Evolutionary conservation across 2,329 filamentous ascomycete species (phyloP), one percentile per base, ranked within the genome.

Genomic region (Madurella fahalii): DNA sequence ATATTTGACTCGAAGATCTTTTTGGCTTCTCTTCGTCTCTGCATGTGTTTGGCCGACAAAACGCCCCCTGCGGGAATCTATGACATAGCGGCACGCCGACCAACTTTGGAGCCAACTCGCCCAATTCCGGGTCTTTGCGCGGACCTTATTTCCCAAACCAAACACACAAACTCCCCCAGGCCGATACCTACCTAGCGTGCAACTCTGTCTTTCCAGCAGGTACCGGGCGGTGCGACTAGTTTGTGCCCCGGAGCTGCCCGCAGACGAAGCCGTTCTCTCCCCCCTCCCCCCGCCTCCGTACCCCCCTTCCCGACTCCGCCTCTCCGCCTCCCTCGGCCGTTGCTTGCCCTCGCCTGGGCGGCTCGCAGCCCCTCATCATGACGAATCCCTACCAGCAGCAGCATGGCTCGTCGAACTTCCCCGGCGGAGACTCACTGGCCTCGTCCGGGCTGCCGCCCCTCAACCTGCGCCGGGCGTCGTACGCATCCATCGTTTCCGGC

Each of bases 401-500:
- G 59, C 52, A 56, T 16, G 64, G 62, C 60, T 63, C 68, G 9
- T 60, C 68, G 47, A 67, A 65, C 59, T 69, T 68, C 54, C 64
- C 66, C 50, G 60, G 66, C 55, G 71, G 72, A 51, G 62, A 67
- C 39, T 63, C 59, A 9, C 32, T 65, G 34, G 64, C 62, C 17
- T 61, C 64, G 9, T 51, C 59, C 15, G 60, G 61, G 17, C 53
- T 69, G 41, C 64, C 66, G 43, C 70, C 69, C 45, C 54, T 58
- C 47, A 53, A 68, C 32, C 68, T 69, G 32, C 69, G 71, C 44
- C 68, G 71, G 41, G 66, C 68, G 44, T 73, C 74, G n/a, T 74
- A 75, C 63, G 72, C 73, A 3, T 72, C 73, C n/a, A 67, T 72
- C 41, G 71, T 71, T 43, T 71, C 72, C 48, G 69, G 72, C 57